Percentiles rank a stretch among this genome's conserved stretches.
phyloP scores from a whole-genome alignment of 2,329 filamentous ascomycete genomes.

The Penicillium sp. region DNA sequence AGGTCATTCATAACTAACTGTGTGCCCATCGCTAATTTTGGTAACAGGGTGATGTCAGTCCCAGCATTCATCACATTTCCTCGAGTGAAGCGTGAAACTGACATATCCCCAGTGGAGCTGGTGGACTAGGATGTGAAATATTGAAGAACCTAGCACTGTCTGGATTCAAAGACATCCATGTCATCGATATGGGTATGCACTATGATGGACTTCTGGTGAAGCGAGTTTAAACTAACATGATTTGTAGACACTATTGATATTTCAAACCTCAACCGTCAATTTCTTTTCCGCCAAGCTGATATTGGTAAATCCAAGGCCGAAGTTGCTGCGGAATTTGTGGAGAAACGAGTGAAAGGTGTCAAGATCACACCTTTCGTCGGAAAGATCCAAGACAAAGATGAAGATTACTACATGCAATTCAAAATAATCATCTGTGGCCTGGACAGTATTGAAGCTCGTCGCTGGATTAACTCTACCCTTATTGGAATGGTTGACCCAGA shows the following conservation, averaged over 20 bases:
- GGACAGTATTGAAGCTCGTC: conserved; percentile 94
- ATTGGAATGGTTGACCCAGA: conserved; percentile 87
- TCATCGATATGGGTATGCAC: conserved; percentile 92
- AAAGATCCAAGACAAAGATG: conserved; percentile 95
- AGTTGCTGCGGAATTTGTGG: conserved; percentile 88
- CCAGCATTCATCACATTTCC: background rate
- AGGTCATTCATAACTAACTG: conserved; percentile 33
- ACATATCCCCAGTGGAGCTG: conserved; percentile 72
- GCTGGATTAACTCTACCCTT: conserved; percentile 96
- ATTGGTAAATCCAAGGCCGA: conserved; percentile 94
- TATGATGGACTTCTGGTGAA: background rate
- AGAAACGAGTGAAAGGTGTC: conserved; percentile 85
- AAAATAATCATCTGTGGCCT: conserved; percentile 90
- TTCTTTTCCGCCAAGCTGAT: conserved; percentile 88
- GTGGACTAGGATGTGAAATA: conserved; percentile 93
- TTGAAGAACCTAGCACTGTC: conserved; percentile 94
- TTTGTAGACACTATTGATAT: conserved; percentile 90
- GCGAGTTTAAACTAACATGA: conserved; percentile 9
- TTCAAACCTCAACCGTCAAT: conserved; percentile 96
- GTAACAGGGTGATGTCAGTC: conserved; percentile 57
- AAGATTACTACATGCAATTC: conserved; percentile 97
- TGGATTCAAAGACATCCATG: conserved; percentile 95
- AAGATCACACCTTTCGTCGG: conserved; percentile 92
- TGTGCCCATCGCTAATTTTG: conserved; percentile 23
- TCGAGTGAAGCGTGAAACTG: background rate